Base-by-base conservation (phyloP, 2,329 filamentous ascomycete species). In the Xylaria hypoxylon region DNA sequence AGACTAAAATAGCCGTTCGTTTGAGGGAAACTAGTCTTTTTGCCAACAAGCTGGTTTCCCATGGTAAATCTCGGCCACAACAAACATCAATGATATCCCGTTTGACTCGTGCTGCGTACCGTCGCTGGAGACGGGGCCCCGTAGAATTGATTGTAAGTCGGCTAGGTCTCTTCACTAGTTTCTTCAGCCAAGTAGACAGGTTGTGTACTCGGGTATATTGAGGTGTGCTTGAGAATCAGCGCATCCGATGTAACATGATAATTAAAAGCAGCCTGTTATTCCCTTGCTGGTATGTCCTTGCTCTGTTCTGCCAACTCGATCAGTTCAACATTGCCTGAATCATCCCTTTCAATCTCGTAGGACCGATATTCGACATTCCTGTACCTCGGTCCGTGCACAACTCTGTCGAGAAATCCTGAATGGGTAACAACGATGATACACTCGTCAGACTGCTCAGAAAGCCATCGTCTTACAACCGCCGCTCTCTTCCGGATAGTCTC, bases 11-110 rank as follows among this genome's bases (percentile, higher is more conserved):
- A 71, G 75, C 77, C 77, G 76, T 72, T 76, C 73, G 77, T 78
- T 78, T 78, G 77, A 78, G 77, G 77, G 77, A 73, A 72, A 68
- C 58, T 74, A 68, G 72, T 71, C 71, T 66, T 52, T 62, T 56
- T 67, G 57, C 61, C 67, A 52, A 73, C 66, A 74, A 75, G 72
- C 74, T 69, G 76, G 70, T 64, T 76, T 77, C 75, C 77, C 51
- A 78, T 78, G 77, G 77, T 78, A 76, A 68, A 73, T 75, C 65
- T 73, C 74, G 77, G 77, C 76, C 63, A 77, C 75, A 78, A 75
- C 15, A 57, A 63, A 77, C 75, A 78, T 75, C 15, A 57, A 63
- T 62, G 45, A 33, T 40, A 52, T 40, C 42, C 61, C 4, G 48
- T 6, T 26, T 52, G 28, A 52, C 44, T 22, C 3, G 31, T 55